phyloP scores from a whole-genome alignment of 2,329 filamentous ascomycete genomes.

The Bipolaris oryzae region DNA sequence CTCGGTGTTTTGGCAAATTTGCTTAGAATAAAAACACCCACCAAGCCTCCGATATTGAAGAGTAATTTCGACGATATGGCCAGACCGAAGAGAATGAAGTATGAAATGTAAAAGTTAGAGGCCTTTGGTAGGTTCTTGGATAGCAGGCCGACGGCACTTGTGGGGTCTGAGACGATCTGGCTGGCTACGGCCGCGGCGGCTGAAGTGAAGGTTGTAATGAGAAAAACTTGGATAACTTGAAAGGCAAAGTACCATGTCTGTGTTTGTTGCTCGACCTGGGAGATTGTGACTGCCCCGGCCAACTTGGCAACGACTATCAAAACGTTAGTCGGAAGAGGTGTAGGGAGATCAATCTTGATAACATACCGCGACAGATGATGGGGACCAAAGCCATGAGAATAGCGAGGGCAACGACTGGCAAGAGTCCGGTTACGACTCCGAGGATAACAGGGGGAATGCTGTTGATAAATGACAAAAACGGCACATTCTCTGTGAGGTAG shows the following conservation, averaged over 20 bases:
- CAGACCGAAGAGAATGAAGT: conserved; percentile 86
- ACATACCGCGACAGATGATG: conserved; percentile 44
- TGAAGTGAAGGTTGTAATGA: conserved; percentile 82
- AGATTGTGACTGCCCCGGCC: conserved; percentile 46
- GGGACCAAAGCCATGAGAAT: conserved; percentile 54
- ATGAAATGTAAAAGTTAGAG: conserved; percentile 94
- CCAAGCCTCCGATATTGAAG: conserved; percentile 80
- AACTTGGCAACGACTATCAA: conserved; percentile 40
- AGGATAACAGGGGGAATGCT: conserved; percentile 49
- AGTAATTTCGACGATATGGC: conserved; percentile 50
- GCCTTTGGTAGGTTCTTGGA: conserved; percentile 78
- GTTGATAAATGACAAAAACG: conserved; percentile 52
- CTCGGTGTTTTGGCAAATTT: conserved; percentile 59
- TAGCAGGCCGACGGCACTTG: conserved; percentile 66
- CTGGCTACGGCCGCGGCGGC: conserved; percentile 67
- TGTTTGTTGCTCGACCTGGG: conserved; percentile 69
- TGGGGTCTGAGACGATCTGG: conserved; percentile 67
- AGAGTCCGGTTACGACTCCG: conserved; percentile 54
- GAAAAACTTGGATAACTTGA: conserved; percentile 90
- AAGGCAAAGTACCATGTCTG: conserved; percentile 93
- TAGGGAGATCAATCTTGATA: no score
- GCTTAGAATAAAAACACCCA: conserved; percentile 82
- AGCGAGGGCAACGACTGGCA: conserved; percentile 52
- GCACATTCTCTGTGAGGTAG: conserved; percentile 45
- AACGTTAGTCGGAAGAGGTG: not conserved